Base-by-base conservation (phyloP, 176 grass and related monocot genomes). In the Phoenix dactylifera region DNA sequence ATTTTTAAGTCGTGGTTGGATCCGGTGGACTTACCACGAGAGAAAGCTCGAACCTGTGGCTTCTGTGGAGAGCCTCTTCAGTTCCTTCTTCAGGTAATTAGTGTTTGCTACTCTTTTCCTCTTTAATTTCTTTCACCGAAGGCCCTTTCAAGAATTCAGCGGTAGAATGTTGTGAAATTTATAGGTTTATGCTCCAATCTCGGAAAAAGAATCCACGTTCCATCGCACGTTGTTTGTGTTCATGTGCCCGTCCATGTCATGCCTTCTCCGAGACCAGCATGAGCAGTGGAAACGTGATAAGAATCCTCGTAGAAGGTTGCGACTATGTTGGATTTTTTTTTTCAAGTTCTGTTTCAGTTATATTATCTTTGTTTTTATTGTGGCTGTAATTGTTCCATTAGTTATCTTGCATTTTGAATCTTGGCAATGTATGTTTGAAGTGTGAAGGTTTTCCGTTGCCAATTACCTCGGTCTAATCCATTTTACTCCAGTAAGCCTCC, bases 231-330 rank as follows among this genome's bases (percentile, higher is more conserved):
- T 98, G 20, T 86, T 88, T 51, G 29, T 92, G 62, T 92, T 89
- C 79, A 92, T 92, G 78, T 98, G 93, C 67, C 81, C 82, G 20
- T 92, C 84, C 0, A 89, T 92, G 88, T 39, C 73, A 14, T 98
- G 93, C 67, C 86, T 98, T 67, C 73, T 65, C 52, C 79, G 66
- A 52, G 93, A 98, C 69, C 93, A 98, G 65, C 84, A 83, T 53
- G 84, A 98, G 50, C 87, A 98, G 67, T 98, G 87, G 88, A 92
- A 74, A 12, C 59, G 74, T 28, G 76, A 81, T 24, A 73, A 70
- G 61, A 83, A 68, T 75, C 76, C 73, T 79, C 51, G 64, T 62
- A 80, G 88, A 83, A 92, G 93, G 93, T 92, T 51, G 65, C 20
- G 44, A 7, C 29, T 56, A 1, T 68, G 15, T 23, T 50, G 18